Evolutionary conservation across 83 land plant species (phyloP), one percentile per base, ranked within the genome.

Genomic region (Isoetes engelmannii): DNA sequence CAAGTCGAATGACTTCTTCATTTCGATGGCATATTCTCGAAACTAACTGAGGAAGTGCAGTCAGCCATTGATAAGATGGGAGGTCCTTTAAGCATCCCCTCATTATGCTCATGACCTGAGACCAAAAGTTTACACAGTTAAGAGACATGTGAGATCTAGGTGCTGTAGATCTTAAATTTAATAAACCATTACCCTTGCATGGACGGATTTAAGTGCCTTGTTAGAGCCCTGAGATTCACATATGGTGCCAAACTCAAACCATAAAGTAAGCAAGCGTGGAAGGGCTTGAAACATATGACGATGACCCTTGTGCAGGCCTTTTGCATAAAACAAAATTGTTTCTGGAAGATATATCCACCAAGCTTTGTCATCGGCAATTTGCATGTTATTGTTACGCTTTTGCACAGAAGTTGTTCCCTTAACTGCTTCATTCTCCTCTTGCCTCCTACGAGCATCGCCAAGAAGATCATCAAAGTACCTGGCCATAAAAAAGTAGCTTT

Each of bases 331-430:
- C 6, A 95, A 60, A 10, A 95, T 65, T 4, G 85, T 89, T 74
- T 95, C 99, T 56, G 97, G 91, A 49, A 95, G 84, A 53, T 84
- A 75, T 63, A 76, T 74, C 99, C 97, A 95, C 99, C 99, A 95
- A 60, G 71, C 77, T 74, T 85, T 85, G 59, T 85, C 89, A 76
- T 91, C 98, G 37, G 73, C 60, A 12, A 70, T 61, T 47, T 28
- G 37, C 37, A 62, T 12, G 63, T 69, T 77, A 28, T 57, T 7
- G 48, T 72, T 42, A 48, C 78, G 61, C 59, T 55, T 64, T 37
- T 61, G 37, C 57, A 55, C 74, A 56, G 75, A 69, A 49, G 62
- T 61, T 47, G 81, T 74, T 49, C 59, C 49, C 43, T 59, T 67
- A 58, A 15, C 69, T 12, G 86, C 92, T 53, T 59, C 69, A 72